Evolutionary conservation across 495 filamentous ascomycete species (phyloP), one percentile per base, ranked within the genome.

Genomic region (Cercophora sp.): DNA sequence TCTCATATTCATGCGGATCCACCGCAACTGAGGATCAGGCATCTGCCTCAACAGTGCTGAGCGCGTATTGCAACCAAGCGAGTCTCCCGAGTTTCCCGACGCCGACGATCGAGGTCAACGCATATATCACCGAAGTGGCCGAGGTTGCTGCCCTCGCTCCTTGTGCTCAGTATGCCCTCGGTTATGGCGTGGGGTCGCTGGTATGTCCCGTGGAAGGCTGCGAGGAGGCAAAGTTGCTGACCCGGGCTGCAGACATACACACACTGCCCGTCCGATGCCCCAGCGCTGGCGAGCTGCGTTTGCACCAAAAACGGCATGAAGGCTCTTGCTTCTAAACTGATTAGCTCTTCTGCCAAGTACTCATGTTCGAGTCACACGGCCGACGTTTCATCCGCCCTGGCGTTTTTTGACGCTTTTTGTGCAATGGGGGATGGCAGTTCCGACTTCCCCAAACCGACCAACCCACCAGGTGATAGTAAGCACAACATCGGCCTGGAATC

Each of bases 301-400:
- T 80, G 77, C 54, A 25, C 47, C 18, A 78, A 78, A 56, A 71
- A 75, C 49, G 67, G 74, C 16, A 76, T 76, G 35, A 73, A 70
- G 19, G 46, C 64, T 9, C 41, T 54, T 10, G 63, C 68, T 39
- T 75, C 65, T 54, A 58, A 64, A 24, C 18, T 35, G 16, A 75
- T 79, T 56, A 70, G 65, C 55, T 64, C 65, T 0, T 66, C 65
- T 1, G 74, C 71, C 29, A 71, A 67, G 57, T 65, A 51, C 1
- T 61, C 58, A 1, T 79, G 75, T 51, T 66, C 67, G 3, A 53
- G 60, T 2, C 66, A 71, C 39, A 64, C 63, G 1, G 67, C 56
- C 24, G 77, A 79, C 51, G 59, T 76, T 27, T 58, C 65, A 2
- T 76, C 72, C 11, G 77, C 77, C 15, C 68, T 74, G 51, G 70